Base-by-base conservation (phyloP, 1,284 basidiomycete genomes). In the Veloporphyrellus conicus region DNA sequence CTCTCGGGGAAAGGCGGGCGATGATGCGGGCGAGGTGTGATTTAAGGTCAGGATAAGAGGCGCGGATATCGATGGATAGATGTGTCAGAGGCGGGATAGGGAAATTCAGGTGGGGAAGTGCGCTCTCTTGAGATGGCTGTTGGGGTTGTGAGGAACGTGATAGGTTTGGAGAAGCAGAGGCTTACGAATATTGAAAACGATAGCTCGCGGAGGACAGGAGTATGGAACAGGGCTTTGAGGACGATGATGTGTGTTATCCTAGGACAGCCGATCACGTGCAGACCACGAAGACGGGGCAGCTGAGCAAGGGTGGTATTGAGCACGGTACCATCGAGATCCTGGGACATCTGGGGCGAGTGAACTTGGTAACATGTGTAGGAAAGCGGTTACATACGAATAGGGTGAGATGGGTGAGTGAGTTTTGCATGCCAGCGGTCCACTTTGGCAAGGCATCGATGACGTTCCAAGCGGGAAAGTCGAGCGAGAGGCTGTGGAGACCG, bases 381-480 rank as follows among this genome's bases (percentile, higher is more conserved):
- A 6, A 2, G 18, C 16, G 11, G 18, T 11, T 3, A 69, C 80
- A 52, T 56, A 87, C 85, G 56, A 69, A 78, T 34, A 87, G 60
- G 0, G 77, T 78, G 52, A 87, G 66, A 28, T 67, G 72, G 1
- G 69, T 74, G 54, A 87, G 64, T 0, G 75, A 76, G 10, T 54
- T 59, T 35, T 66, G 62, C 36, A 74, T 61, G 25, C 57, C 55
- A 8, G 57, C 57, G 4, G 69, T 58, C 85, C 85, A 88, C 25
- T 53, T 61, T 3, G 84, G 81, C 16, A 87, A 58, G 10, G 70
- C 55, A 55, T 84, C 74, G 45, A 83, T 66, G 14, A 81, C 64
- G 55, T 74, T 75, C 78, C 81, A 82, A 4, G 78, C 78, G n/a
- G 77, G 75, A 43, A 66, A 69, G 47, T 85, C 79, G 20, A 87